Conservation (phyloP, 2,329 filamentous ascomycete species). For the Cryoendolithus antarcticus region DNA sequence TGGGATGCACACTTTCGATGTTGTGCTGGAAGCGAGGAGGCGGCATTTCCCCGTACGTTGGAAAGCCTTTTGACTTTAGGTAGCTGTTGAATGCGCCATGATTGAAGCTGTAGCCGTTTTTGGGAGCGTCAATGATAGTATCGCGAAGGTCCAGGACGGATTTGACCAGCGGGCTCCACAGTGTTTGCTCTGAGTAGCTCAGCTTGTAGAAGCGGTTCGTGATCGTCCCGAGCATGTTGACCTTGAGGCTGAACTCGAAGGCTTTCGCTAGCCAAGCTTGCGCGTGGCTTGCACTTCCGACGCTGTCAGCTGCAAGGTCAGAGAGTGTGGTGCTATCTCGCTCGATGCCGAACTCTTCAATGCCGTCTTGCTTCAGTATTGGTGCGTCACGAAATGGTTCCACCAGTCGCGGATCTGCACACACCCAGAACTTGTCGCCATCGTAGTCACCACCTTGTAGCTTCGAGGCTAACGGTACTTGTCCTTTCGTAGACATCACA, state of each 20-base stretch:
- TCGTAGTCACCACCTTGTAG: constrained; percentile 74
- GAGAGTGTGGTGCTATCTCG: constrained; percentile 37
- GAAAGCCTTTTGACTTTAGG: constrained; percentile 39
- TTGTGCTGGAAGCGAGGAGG: constrained; percentile 22
- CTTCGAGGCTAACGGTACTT: constrained; percentile 52
- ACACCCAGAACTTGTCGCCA: constrained; percentile 63
- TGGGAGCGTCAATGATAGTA: constrained; percentile 32
- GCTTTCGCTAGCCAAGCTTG: constrained; percentile 39
- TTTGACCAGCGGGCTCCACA: constrained; percentile 7
- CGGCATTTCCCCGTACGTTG: constrained; percentile 30
- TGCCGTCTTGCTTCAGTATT: constrained; percentile 32
- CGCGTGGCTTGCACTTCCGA: constrained; percentile 17
- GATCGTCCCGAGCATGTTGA: constrained; percentile 46
- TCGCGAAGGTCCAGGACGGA: constrained; percentile 31
- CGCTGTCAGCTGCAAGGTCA: constrained; percentile 27
- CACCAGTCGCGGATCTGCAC: constrained; percentile 58
- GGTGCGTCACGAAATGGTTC: constrained; percentile 51
- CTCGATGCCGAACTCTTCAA: constrained; percentile 36
- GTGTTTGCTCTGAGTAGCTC: constrained; percentile 38
- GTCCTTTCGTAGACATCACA: constrained; percentile 57
- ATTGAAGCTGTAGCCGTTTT: constrained; percentile 38
- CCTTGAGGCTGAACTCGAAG: constrained; percentile 45
- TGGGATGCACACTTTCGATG: constrained; percentile 10
- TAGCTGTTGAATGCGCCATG: constrained; percentile 35
- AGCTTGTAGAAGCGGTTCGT: constrained; percentile 53